Percentiles rank a stretch among this genome's conserved stretches.
phyloP scores from a whole-genome alignment of 352 stramenopile species.

The Achlya hypogyna region DNA sequence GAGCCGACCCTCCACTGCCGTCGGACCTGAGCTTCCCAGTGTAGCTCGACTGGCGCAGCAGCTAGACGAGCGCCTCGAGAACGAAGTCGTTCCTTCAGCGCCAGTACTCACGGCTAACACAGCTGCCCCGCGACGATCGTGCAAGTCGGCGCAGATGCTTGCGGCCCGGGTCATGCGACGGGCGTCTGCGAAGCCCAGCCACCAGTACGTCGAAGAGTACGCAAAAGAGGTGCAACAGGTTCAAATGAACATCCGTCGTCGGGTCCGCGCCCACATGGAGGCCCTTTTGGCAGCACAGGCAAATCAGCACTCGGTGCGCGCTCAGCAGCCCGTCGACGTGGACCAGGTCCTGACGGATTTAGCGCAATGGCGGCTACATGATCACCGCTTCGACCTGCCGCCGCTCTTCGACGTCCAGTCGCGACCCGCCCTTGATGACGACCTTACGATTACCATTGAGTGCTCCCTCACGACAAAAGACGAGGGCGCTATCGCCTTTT shows the following conservation, averaged over 20 bases:
- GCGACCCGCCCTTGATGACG: not conserved
- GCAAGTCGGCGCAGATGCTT: too few species aligned
- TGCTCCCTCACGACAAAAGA: not conserved
- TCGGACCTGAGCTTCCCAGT: not conserved
- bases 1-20: too few species aligned
- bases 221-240: not conserved
- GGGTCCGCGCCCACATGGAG: not conserved
- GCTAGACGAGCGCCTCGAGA: not conserved
- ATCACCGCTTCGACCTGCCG: not conserved
- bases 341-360: not conserved
- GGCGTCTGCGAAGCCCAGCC: not conserved
- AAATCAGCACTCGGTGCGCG: not conserved
- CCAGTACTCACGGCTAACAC: too few species aligned
- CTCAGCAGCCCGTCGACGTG: not conserved
- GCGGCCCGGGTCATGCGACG: too few species aligned
- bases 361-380: not conserved
- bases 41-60: not conserved
- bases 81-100: not conserved
- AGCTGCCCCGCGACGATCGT: too few species aligned
- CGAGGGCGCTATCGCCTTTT: not conserved
- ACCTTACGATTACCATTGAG: not conserved
- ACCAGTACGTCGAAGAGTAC: conserved; percentile 12
- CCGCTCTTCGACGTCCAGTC: not conserved
- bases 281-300: not conserved
- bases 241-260: not conserved